Percentiles rank a stretch among this genome's conserved stretches.
Evolutionary conservation across 352 stramenopile species (phyloP).

Genomic region (Blastocystis sp.): DNA sequence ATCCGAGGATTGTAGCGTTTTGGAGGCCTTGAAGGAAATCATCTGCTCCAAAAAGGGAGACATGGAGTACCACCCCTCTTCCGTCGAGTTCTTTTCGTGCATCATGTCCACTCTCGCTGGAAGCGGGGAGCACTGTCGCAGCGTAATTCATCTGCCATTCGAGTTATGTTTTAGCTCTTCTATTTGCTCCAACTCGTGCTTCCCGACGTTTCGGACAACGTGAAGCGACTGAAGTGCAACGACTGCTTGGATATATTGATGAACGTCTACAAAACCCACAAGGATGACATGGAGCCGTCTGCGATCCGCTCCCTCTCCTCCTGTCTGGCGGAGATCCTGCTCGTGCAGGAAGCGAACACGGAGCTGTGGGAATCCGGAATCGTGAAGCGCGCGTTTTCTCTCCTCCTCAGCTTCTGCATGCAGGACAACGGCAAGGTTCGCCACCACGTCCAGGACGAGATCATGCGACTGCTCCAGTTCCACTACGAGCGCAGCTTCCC

Average conservation of each 20-base stretch:
- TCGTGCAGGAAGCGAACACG: conserved; percentile 25
- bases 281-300: conserved; percentile 39
- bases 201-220: conserved; percentile 34
- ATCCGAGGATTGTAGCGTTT: conserved; percentile 24
- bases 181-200: conserved; percentile 51
- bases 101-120: conserved; percentile 45
- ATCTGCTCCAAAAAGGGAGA: conserved; percentile 30
- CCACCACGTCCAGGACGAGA: conserved; percentile 11
- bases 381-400: conserved; percentile 27
- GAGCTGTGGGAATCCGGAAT: conserved; percentile 46
- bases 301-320: conserved; percentile 13
- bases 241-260: conserved; percentile 57
- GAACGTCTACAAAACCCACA: conserved; percentile 26
- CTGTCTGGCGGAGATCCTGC: conserved; percentile 16
- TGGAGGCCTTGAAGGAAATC: conserved; percentile 37
- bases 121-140: conserved; percentile 4
- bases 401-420: conserved; percentile 30
- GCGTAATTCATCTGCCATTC: background rate
- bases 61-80: background rate
- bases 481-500: conserved; percentile 14
- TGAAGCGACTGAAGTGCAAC: conserved; percentile 67
- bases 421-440: conserved; percentile 44
- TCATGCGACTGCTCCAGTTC: background rate
- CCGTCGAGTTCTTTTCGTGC: conserved; percentile 52
- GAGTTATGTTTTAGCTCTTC: background rate